Conservation (phyloP, 371 early-diverging fungal genomes). For the Haplosporangium sp. region DNA sequence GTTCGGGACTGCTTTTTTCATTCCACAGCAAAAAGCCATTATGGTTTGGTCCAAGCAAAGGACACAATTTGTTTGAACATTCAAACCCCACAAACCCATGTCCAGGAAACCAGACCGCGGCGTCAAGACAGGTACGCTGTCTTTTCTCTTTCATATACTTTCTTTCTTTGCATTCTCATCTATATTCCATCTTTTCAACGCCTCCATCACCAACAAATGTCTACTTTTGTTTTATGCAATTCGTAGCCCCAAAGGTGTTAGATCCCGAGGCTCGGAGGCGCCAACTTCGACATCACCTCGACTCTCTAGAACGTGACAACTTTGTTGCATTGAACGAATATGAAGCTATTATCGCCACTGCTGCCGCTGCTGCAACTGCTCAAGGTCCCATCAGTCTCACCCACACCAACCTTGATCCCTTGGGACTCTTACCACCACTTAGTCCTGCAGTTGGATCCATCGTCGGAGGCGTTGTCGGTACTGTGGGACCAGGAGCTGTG, state of each 20-base stretch:
- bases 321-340: constrained; percentile 68
- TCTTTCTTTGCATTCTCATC: neutral
- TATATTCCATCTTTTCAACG: neutral
- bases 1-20: no score
- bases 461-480: constrained; percentile 45
- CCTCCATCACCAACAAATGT: neutral
- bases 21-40: no score
- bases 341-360: constrained; percentile 66
- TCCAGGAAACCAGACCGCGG: constrained; percentile 45
- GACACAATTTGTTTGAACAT: neutral
- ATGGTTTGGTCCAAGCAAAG: no score
- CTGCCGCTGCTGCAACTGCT: constrained; percentile 56
- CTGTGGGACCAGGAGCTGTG: constrained; percentile 44
- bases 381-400: constrained; percentile 47
- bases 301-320: constrained; percentile 75
- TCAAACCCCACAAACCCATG: constrained; percentile 14
- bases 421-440: constrained; percentile 41
- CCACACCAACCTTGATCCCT: constrained; percentile 46
- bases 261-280: constrained; percentile 46
- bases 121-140: constrained; percentile 24
- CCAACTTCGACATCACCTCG: constrained; percentile 68
- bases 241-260: constrained; percentile 41
- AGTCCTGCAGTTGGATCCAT: constrained; percentile 43
- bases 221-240: neutral
- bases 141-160: neutral